Evolutionary conservation across 768 basidiomycete genomes (phyloP).

Genomic region (Russula emetica): DNA sequence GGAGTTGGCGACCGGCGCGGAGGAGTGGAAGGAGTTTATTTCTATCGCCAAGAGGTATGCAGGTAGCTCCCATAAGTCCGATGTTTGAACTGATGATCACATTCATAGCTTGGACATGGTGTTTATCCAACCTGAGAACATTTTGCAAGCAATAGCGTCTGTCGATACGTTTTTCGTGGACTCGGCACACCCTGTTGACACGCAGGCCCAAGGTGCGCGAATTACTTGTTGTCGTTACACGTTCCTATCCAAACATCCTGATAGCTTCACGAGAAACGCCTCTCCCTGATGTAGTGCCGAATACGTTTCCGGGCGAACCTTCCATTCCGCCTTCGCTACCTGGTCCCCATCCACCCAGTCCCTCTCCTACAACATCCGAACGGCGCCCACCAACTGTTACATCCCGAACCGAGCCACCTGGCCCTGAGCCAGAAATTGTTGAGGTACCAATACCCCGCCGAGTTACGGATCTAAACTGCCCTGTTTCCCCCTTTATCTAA

Average conservation of each 20-base stretch:
- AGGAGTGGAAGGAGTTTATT: conserved; percentile 51
- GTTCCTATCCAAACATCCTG: background rate
- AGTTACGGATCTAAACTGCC: background rate
- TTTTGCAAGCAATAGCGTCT: conserved; percentile 49
- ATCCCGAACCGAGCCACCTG: background rate
- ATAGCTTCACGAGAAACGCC: conserved; percentile 34
- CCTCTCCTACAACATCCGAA: background rate
- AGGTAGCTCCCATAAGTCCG: background rate
- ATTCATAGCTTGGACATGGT: conserved; percentile 40
- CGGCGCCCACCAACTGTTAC: background rate
- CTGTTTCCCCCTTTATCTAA: background rate
- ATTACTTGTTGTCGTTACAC: background rate
- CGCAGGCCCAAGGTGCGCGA: conserved; percentile 19
- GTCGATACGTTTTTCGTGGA: conserved; percentile 37
- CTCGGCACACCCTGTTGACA: conserved; percentile 36
- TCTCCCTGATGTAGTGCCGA: conserved; percentile 49
- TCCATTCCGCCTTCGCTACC: conserved; percentile 35
- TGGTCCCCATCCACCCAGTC: background rate
- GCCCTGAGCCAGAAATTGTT: background rate
- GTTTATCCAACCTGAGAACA: conserved; percentile 43
- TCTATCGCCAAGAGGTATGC: conserved; percentile 50
- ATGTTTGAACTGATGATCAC: conserved; percentile 2
- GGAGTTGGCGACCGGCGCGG: conserved; percentile 47
- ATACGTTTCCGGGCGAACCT: conserved; percentile 50
- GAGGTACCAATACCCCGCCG: conserved; percentile 2